Evolutionary conservation across 2,329 filamentous ascomycete species (phyloP).

Genomic region (Colletotrichum tofieldiae): DNA sequence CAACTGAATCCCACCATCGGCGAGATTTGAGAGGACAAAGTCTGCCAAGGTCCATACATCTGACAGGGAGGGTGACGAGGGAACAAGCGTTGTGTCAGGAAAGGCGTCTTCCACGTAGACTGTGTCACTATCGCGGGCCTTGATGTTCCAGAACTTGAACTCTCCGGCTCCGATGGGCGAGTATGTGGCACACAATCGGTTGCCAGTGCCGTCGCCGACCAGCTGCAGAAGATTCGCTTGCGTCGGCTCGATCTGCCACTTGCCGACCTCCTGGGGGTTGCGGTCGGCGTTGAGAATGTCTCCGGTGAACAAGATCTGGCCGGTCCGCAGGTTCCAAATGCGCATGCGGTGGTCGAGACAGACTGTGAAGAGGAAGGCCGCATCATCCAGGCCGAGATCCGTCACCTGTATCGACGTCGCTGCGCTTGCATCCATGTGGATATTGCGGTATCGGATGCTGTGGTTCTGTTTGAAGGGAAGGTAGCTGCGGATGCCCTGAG

Average conservation of each 20-base stretch:
- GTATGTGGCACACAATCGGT: constrained; percentile 80
- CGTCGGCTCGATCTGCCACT: constrained; percentile 84
- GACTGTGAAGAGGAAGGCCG: constrained; percentile 79
- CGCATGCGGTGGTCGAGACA: constrained; percentile 91
- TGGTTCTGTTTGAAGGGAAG: constrained; percentile 77
- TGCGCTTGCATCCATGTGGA: constrained; percentile 77
- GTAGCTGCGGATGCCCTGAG: constrained; percentile 75
- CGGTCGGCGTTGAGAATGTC: constrained; percentile 82
- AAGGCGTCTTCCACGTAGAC: constrained; percentile 82
- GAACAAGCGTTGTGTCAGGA: constrained; percentile 73
- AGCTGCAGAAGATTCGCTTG: constrained; percentile 84
- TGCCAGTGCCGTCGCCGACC: constrained; percentile 70
- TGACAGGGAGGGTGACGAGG: constrained; percentile 78
- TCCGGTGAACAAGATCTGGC: constrained; percentile 81
- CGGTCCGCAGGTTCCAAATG: constrained; percentile 90
- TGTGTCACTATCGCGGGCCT: constrained; percentile 75
- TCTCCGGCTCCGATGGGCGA: constrained; percentile 89
- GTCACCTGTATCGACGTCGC: constrained; percentile 75
- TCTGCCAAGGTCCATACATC: constrained; percentile 87
- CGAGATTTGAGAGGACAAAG: constrained; percentile 74
- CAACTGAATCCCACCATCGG: constrained; percentile 71
- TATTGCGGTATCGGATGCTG: constrained; percentile 74
- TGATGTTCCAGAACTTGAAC: constrained; percentile 93
- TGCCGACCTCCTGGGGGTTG: constrained; percentile 78
- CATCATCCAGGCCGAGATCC: constrained; percentile 64